phyloP scores from a whole-genome alignment of 345 rosid genomes.

The Cardamine occulta region DNA sequence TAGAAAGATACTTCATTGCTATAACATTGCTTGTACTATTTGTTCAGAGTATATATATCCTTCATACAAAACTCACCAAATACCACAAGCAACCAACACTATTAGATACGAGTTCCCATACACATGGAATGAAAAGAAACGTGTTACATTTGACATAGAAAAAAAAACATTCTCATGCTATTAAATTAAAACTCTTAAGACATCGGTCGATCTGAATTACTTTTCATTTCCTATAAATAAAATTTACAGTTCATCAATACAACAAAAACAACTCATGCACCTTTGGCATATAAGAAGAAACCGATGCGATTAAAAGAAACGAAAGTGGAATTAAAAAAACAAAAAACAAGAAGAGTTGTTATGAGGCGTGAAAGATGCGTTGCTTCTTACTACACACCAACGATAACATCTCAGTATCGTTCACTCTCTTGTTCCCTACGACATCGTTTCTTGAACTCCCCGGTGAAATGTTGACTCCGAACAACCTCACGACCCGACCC shows the following conservation, averaged over 20 bases:
- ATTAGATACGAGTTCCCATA: neutral
- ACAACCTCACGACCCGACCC: constrained; percentile 67
- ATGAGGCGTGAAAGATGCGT: constrained; percentile 74
- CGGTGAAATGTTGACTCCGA: constrained; percentile 80
- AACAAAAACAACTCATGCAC: constrained; percentile 44
- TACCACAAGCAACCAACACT: neutral
- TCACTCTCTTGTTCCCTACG: constrained; percentile 60
- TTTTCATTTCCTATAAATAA: constrained; percentile 20
- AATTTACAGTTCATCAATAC: constrained; percentile 48
- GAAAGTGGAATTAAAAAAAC: constrained; percentile 5
- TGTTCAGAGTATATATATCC: neutral
- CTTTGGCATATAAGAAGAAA: constrained; percentile 34
- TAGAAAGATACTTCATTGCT: neutral
- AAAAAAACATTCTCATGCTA: constrained; percentile 16
- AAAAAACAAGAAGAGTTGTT: constrained; percentile 46
- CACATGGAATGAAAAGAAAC: constrained; percentile 25
- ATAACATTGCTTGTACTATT: constrained; percentile 4
- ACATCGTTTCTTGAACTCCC: constrained; percentile 30
- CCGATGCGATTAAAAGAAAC: constrained; percentile 10
- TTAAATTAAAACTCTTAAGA: neutral
- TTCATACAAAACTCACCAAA: neutral
- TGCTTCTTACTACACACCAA: constrained; percentile 73
- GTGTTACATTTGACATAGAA: neutral
- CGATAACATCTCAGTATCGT: constrained; percentile 60
- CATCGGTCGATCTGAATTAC: neutral